Percentiles rank a stretch among this genome's conserved stretches.
These are phyloP conservation scores for Volvox africanus DNA, from an alignment of 139 green algal species.

Conservation along the genomic window DNA sequence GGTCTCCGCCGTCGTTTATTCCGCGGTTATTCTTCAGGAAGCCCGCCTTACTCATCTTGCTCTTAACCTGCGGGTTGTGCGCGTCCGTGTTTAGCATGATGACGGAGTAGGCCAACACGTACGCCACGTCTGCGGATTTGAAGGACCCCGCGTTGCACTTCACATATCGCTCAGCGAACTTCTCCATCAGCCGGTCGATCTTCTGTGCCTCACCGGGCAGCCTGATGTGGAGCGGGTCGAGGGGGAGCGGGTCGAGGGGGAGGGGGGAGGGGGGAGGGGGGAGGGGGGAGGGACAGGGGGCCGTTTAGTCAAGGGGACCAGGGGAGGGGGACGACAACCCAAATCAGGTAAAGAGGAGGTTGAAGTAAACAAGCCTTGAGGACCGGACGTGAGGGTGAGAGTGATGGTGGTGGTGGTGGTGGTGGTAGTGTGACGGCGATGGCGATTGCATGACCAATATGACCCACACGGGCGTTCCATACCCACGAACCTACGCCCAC, in stretches of 20 bases:
- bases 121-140: constrained; percentile 95
- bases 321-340: no score
- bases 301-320: no score
- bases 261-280: no score
- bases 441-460: no score
- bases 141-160: constrained; percentile 94
- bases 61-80: constrained; percentile 91
- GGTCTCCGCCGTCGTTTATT: constrained; percentile 96
- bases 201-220: constrained; percentile 99
- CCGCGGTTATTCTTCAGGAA: constrained; percentile 99
- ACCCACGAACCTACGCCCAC: no score
- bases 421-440: no score
- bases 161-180: constrained; percentile 98
- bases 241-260: neutral
- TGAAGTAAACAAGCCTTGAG: no score
- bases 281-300: no score
- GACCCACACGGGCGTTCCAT: no score
- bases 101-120: constrained; percentile 98
- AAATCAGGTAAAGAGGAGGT: no score
- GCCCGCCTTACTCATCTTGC: constrained; percentile 77
- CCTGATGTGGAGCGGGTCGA: constrained; percentile 36
- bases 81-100: constrained; percentile 99
- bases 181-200: constrained; percentile 99
- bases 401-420: no score
- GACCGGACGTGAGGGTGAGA: no score